phyloP scores from a whole-genome alignment of 2,329 filamentous ascomycete genomes.

The Didymosphaeria variabile region DNA sequence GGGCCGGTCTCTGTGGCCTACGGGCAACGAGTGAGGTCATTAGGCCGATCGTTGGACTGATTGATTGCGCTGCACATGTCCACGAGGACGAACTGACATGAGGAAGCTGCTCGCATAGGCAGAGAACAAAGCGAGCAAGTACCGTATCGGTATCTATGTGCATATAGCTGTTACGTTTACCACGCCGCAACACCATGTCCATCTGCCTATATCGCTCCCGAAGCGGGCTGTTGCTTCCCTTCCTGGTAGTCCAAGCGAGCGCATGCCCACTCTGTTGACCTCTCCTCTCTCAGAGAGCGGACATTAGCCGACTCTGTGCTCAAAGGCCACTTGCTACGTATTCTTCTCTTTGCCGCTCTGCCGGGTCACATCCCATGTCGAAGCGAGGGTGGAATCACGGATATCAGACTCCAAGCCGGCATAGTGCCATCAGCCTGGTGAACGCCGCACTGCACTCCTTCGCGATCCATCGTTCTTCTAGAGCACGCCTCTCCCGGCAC shows the following conservation, averaged over 20 bases:
- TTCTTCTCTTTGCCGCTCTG: slow-evolving; percentile 31
- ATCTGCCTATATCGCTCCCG: neutral
- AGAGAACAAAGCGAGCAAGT: neutral
- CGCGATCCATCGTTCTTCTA: neutral
- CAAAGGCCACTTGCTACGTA: slow-evolving; percentile 19
- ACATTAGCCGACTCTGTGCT: slow-evolving; percentile 10
- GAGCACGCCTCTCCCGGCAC: slow-evolving; percentile 11
- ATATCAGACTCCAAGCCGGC: neutral
- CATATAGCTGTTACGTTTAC: slow-evolving; percentile 4
- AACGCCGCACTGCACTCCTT: slow-evolving; percentile 10
- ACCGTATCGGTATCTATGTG: neutral
- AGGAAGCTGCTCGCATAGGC: neutral
- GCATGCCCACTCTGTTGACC: neutral
- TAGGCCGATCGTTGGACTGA: neutral
- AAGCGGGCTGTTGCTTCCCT: neutral
- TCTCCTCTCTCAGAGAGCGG: neutral
- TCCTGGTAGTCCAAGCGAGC: neutral
- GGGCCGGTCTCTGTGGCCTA: neutral
- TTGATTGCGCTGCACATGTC: neutral
- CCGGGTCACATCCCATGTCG: slow-evolving; percentile 25
- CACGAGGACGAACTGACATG: neutral
- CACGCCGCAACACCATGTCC: neutral
- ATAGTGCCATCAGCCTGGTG: slow-evolving; percentile 1
- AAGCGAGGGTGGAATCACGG: slow-evolving; percentile 8
- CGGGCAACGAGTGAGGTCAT: neutral